Percentiles rank a stretch among this genome's conserved stretches.
Evolutionary conservation across 2,329 filamentous ascomycete genomes (phyloP).

Genomic region (Colletotrichum euphorbiae): DNA sequence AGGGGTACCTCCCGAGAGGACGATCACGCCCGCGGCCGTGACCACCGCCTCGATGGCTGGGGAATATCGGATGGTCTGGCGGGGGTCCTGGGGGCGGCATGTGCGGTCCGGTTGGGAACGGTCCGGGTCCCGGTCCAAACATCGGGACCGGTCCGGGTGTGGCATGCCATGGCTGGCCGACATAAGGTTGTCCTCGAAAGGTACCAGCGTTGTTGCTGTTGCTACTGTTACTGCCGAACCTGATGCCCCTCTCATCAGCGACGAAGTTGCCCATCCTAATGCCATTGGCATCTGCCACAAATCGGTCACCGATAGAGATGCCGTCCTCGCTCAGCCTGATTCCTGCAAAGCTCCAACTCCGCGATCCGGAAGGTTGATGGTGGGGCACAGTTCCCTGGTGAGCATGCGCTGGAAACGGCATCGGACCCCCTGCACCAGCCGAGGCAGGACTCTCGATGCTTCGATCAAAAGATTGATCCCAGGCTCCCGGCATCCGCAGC

Average conservation of each 20-base stretch:
- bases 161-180: slow-evolving; percentile 23
- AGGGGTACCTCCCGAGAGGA: slow-evolving; percentile 23
- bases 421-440: not conserved
- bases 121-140: slow-evolving; percentile 7
- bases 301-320: slow-evolving; percentile 55
- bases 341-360: slow-evolving; percentile 49
- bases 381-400: slow-evolving; percentile 36
- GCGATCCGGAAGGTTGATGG: slow-evolving; percentile 41
- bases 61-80: slow-evolving; percentile 35
- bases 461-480: slow-evolving; percentile 48
- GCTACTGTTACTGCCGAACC: slow-evolving; percentile 40
- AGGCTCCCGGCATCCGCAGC: slow-evolving; percentile 47
- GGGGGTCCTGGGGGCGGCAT: slow-evolving; percentile 11
- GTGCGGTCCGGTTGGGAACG: slow-evolving; percentile 4
- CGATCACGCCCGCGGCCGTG: slow-evolving; percentile 36
- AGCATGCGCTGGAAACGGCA: slow-evolving; percentile 12
- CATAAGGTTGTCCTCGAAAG: slow-evolving; percentile 24
- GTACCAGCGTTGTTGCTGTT: slow-evolving; percentile 28
- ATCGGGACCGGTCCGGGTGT: slow-evolving; percentile 8
- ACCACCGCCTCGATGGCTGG: slow-evolving; percentile 24
- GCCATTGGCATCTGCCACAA: slow-evolving; percentile 59
- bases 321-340: slow-evolving; percentile 58
- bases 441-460: slow-evolving; percentile 22
- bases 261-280: slow-evolving; percentile 59
- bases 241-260: slow-evolving; percentile 55